A percentile compares a stretch with the other conserved stretches of the same genome.
phyloP scores from a whole-genome alignment of 2,329 filamentous ascomycete species.

The Aspergillus novoparasiticus region DNA sequence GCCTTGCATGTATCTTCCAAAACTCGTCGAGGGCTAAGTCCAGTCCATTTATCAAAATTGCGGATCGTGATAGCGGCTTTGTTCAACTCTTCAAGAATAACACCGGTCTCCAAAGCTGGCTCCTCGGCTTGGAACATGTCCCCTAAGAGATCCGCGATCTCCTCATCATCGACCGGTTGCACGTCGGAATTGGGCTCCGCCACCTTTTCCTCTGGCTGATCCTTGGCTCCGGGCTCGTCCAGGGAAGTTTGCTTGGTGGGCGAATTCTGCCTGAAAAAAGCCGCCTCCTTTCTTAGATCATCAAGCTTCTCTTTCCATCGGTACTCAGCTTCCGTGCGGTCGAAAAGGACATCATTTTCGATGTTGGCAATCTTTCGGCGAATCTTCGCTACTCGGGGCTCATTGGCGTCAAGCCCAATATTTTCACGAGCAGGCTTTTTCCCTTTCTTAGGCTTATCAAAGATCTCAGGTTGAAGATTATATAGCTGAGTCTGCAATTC shows the following conservation, averaged over 20 bases:
- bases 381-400: constrained; percentile 63
- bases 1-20: constrained; percentile 87
- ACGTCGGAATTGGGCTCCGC: constrained; percentile 22
- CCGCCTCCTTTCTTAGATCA: constrained; percentile 63
- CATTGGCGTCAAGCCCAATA: constrained; percentile 19
- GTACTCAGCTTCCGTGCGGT: constrained; percentile 65
- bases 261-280: constrained; percentile 33
- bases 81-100: constrained; percentile 34
- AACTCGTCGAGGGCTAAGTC: constrained; percentile 72
- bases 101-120: constrained; percentile 46
- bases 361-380: constrained; percentile 75
- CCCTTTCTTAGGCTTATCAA: constrained; percentile 45
- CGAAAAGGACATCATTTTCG: constrained; percentile 76
- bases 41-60: constrained; percentile 82
- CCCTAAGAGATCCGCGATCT: constrained; percentile 52
- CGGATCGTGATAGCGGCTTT: constrained; percentile 59
- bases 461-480: constrained; percentile 58
- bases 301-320: constrained; percentile 65
- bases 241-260: constrained; percentile 20
- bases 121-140: constrained; percentile 57
- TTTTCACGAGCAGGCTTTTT: constrained; percentile 41
- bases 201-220: constrained; percentile 26
- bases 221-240: constrained; percentile 60
- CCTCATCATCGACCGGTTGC: constrained; percentile 37
- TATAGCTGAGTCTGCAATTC: constrained; percentile 72